Percentiles rank a stretch among this genome's conserved stretches.
phyloP scores from a whole-genome alignment of 805 yeast genomes.

The Wickerhamiella occidentalis region DNA sequence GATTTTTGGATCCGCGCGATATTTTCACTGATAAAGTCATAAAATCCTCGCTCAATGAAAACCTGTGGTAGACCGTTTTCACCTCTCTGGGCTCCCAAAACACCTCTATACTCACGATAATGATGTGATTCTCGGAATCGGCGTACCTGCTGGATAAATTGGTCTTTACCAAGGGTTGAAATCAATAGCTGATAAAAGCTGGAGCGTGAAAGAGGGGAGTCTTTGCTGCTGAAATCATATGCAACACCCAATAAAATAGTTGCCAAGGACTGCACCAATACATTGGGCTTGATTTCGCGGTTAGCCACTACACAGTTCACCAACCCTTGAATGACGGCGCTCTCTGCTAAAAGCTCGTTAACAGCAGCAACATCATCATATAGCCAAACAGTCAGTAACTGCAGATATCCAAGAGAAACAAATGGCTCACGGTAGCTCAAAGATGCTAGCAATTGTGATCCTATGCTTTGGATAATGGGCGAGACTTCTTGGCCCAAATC shows the following conservation, averaged over 20 bases:
- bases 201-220: constrained; percentile 45
- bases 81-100: constrained; percentile 46
- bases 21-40: constrained; percentile 56
- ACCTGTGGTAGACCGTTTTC: constrained; percentile 81
- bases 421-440: constrained; percentile 57
- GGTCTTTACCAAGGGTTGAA: constrained; percentile 68
- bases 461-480: constrained; percentile 58
- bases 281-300: constrained; percentile 33
- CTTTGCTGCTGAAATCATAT: constrained; percentile 58
- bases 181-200: constrained; percentile 51
- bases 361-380: constrained; percentile 69
- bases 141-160: constrained; percentile 57
- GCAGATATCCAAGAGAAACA: constrained; percentile 62
- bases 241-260: constrained; percentile 59
- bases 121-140: constrained; percentile 52
- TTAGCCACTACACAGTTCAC: constrained; percentile 50
- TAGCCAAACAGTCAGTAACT: constrained; percentile 62
- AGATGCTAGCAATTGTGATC: constrained; percentile 59
- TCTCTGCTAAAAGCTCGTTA: constrained; percentile 57
- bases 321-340: constrained; percentile 53
- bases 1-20: constrained; percentile 56
- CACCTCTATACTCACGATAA: constrained; percentile 40
- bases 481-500: constrained; percentile 52
- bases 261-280: constrained; percentile 60
- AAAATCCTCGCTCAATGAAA: constrained; percentile 54